phyloP scores from a whole-genome alignment of 371 early-diverging fungal species.

The Apophysomyces ossiformis region DNA sequence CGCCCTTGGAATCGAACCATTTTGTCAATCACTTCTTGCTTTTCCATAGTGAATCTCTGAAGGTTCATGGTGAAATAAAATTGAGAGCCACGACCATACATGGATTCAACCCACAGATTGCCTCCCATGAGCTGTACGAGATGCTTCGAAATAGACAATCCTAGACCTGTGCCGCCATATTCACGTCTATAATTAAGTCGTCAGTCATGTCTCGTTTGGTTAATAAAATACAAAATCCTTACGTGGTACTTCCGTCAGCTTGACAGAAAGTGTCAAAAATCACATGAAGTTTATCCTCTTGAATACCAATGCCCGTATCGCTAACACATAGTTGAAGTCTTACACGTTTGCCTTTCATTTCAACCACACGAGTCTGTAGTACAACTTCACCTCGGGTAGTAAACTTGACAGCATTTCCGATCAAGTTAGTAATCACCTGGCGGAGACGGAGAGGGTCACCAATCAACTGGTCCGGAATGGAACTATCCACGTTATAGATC shows the following conservation, averaged over 20 bases:
- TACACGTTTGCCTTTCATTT: slow-evolving; percentile 42
- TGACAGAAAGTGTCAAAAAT: slow-evolving; percentile 87
- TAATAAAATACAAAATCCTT: slow-evolving; percentile 18
- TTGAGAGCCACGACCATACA: slow-evolving; percentile 67
- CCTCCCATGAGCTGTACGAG: slow-evolving; percentile 67
- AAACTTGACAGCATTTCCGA: slow-evolving; percentile 89
- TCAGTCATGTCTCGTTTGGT: not conserved
- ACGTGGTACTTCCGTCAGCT: slow-evolving; percentile 81
- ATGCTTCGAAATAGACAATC: slow-evolving; percentile 59
- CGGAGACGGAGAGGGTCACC: slow-evolving; percentile 78
- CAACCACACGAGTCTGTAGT: slow-evolving; percentile 46
- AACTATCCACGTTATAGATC: slow-evolving; percentile 65
- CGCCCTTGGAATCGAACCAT: slow-evolving; percentile 53
- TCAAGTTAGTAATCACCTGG: slow-evolving; percentile 85
- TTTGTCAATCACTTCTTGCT: slow-evolving; percentile 47
- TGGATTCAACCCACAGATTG: slow-evolving; percentile 71
- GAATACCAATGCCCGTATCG: slow-evolving; percentile 91
- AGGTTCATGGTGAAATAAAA: slow-evolving; percentile 74
- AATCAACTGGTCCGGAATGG: slow-evolving; percentile 71
- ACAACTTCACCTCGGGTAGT: slow-evolving; percentile 74
- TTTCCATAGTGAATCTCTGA: slow-evolving; percentile 37
- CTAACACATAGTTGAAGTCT: slow-evolving; percentile 68
- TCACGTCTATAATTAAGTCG: slow-evolving; percentile 40
- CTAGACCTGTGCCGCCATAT: slow-evolving; percentile 63
- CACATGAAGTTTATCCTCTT: slow-evolving; percentile 68